These are phyloP conservation scores for Ascosphaera apis DNA, from an alignment of 2,329 filamentous ascomycete genomes.

Conservation along the genomic window DNA sequence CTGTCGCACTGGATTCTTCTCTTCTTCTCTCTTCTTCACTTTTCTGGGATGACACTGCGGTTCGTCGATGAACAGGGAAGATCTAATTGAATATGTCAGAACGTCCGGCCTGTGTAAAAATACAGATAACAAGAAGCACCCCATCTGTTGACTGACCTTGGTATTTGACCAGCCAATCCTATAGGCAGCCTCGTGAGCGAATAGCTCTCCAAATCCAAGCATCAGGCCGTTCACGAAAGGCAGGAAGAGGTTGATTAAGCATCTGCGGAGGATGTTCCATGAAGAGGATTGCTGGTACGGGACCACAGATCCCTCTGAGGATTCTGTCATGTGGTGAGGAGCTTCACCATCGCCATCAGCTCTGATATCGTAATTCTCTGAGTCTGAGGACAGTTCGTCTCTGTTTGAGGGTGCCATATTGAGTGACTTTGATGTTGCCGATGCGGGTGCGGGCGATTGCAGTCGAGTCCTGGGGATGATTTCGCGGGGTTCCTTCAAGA, in stretches of 20 bases:
- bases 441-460: constrained; percentile 17
- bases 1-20: no score
- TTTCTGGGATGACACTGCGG: no score
- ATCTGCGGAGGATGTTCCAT: constrained; percentile 65
- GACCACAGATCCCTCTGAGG: constrained; percentile 34
- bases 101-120: constrained; percentile 4
- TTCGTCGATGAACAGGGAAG: constrained; percentile 36
- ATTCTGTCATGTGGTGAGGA: constrained; percentile 8
- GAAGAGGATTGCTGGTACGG: constrained; percentile 76
- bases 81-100: constrained; percentile 19
- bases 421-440: constrained; percentile 18
- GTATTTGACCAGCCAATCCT: constrained; percentile 82
- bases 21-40: no score
- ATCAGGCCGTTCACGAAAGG: constrained; percentile 97
- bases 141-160: constrained; percentile 67
- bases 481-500: no score
- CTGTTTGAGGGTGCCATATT: constrained; percentile 26
- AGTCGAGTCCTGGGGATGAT: no score
- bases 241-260: constrained; percentile 83
- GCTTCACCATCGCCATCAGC: no score
- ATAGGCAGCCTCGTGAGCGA: constrained; percentile 89
- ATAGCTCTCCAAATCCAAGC: constrained; percentile 89
- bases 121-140: constrained; percentile 1
- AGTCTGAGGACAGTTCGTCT: constrained; percentile 27
- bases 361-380: constrained; percentile 23